These are phyloP conservation scores for Fraxinus anomala DNA, from an alignment of 257 asterid genomes.

Conservation along the genomic window DNA sequence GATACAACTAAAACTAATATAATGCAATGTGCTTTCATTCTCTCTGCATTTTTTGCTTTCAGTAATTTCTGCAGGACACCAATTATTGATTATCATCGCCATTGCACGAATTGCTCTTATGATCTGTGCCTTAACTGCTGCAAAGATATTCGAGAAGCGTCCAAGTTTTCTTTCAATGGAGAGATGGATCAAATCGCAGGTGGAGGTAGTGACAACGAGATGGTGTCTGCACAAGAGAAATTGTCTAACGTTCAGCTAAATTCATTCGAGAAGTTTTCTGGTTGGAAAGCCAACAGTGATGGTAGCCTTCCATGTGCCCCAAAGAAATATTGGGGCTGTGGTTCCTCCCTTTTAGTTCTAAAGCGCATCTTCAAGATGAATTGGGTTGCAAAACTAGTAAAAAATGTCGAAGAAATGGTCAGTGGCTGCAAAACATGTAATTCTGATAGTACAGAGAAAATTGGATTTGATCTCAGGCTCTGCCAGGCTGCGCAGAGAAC, in stretches of 20 bases:
- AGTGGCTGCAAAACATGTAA: conserved; percentile 64
- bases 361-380: conserved; percentile 96
- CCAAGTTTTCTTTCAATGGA: conserved; percentile 41
- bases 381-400: conserved; percentile 93
- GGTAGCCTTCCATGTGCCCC: conserved; percentile 87
- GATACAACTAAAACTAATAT: neutral
- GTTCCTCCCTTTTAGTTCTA: conserved; percentile 59
- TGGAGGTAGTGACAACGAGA: conserved; percentile 41
- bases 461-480: conserved; percentile 44
- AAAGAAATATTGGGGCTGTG: conserved; percentile 78
- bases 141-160: conserved; percentile 76
- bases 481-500: conserved; percentile 65
- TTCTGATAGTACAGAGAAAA: conserved; percentile 45
- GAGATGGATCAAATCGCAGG: conserved; percentile 35
- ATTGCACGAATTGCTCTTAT: conserved; percentile 88
- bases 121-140: conserved; percentile 98
- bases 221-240: conserved; percentile 37
- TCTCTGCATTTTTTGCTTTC: conserved; percentile 31
- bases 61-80: conserved; percentile 98
- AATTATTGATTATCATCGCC: conserved; percentile 91
- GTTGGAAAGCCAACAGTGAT: conserved; percentile 71
- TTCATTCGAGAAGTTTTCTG: conserved; percentile 40
- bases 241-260: conserved; percentile 49
- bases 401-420: conserved; percentile 97
- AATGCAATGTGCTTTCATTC: neutral